These are phyloP conservation scores for Hypoxylon fragiforme DNA, from an alignment of 495 filamentous ascomycete genomes.

Conservation along the genomic window DNA sequence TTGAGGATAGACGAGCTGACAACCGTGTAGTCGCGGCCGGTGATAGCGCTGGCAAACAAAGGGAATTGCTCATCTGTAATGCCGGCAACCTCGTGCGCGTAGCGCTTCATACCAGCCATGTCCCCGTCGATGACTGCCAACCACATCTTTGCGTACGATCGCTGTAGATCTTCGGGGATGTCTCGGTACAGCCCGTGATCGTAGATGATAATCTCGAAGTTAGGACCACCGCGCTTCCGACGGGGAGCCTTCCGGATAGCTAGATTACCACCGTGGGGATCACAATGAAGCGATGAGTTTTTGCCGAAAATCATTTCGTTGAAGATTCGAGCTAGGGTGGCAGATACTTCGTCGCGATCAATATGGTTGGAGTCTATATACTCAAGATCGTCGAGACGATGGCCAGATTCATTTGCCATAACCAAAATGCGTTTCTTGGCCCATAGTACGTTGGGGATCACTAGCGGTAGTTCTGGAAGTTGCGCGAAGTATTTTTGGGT, in stretches of 20 bases:
- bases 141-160: constrained; percentile 97
- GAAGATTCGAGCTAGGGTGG: constrained; percentile 88
- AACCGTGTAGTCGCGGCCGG: constrained; percentile 84
- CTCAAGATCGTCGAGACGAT: constrained; percentile 84
- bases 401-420: constrained; percentile 90
- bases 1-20: constrained; percentile 64
- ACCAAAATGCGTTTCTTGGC: constrained; percentile 86
- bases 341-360: constrained; percentile 94
- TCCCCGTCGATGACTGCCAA: constrained; percentile 91
- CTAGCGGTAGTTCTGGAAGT: constrained; percentile 70
- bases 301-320: constrained; percentile 99
- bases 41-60: constrained; percentile 94
- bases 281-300: constrained; percentile 89
- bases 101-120: constrained; percentile 79
- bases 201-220: constrained; percentile 98
- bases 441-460: constrained; percentile 92
- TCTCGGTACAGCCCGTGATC: constrained; percentile 97
- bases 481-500: constrained; percentile 75
- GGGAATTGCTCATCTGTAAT: constrained; percentile 92
- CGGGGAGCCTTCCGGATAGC: constrained; percentile 77
- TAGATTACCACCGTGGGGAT: constrained; percentile 96
- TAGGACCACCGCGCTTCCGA: constrained; percentile 56
- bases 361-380: constrained; percentile 86
- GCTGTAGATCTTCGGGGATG: constrained; percentile 75
- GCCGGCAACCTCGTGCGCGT: constrained; percentile 85